These are phyloP conservation scores for Plasmopara viticola DNA, from an alignment of 352 stramenopile species.

Conservation along the genomic window DNA sequence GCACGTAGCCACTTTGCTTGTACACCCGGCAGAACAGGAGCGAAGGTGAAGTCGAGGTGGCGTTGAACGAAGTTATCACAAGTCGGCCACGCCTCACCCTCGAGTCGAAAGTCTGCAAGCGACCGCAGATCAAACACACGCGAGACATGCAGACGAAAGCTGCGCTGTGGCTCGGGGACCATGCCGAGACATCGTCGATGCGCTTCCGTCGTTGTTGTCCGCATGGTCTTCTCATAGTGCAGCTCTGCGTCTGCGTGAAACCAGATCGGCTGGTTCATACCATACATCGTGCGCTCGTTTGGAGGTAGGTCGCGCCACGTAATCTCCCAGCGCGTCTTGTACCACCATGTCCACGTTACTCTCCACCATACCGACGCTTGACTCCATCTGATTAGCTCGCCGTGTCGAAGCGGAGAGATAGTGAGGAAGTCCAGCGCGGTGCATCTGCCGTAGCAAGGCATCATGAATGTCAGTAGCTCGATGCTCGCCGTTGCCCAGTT, in stretches of 20 bases:
- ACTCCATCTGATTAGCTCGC: not conserved
- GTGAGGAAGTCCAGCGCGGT: not conserved
- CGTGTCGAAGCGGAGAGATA: not conserved
- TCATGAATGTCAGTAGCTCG: not conserved
- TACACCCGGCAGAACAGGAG: not conserved
- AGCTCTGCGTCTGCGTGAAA: not conserved
- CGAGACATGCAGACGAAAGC: conserved; percentile 1
- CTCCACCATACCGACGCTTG: not conserved
- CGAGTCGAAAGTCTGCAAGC: too few species aligned
- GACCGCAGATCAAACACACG: not conserved
- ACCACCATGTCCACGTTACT: not conserved
- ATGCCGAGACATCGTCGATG: not conserved
- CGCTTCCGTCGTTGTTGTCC: not conserved
- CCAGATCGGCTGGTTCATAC: not conserved
- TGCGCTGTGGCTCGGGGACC: not conserved
- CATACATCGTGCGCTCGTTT: not conserved
- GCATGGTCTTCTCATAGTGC: not conserved
- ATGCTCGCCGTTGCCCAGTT: not conserved
- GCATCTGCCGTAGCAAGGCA: not conserved
- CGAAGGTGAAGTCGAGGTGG: not conserved
- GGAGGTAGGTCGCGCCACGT: not conserved
- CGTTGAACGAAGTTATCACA: not conserved
- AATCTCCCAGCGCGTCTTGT: not conserved
- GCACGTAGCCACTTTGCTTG: conserved; percentile 1
- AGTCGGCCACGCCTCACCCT: not conserved